phyloP scores from a whole-genome alignment of 2,329 filamentous ascomycete species.

The Stachybotrys echinatus region DNA sequence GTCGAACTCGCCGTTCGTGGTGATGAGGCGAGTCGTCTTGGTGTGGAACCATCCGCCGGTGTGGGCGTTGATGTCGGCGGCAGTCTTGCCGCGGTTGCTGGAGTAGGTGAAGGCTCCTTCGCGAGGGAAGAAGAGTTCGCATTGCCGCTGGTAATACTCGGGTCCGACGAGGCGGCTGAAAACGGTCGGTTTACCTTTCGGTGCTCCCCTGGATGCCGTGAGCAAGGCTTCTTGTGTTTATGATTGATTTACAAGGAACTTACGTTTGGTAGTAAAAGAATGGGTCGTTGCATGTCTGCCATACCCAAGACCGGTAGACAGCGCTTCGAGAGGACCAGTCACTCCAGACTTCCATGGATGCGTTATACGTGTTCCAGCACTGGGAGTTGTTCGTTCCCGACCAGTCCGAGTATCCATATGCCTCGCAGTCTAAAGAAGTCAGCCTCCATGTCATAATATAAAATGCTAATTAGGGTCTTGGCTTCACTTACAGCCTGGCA shows the following conservation, averaged over 20 bases:
- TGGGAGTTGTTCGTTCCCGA: slow-evolving; percentile 7
- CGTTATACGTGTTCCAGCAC: slow-evolving; percentile 50
- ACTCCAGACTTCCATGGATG: slow-evolving; percentile 41
- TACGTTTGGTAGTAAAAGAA: slow-evolving; percentile 8
- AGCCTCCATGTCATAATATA: not conserved
- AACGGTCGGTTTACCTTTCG: slow-evolving; percentile 35
- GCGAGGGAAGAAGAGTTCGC: slow-evolving; percentile 48
- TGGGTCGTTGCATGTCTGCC: slow-evolving; percentile 61
- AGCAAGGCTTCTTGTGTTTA: slow-evolving; percentile 21
- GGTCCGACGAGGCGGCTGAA: slow-evolving; percentile 45
- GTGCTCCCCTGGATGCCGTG: slow-evolving; percentile 33
- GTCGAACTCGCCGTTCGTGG: slow-evolving; percentile 54
- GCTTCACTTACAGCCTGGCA: slow-evolving; percentile 5
- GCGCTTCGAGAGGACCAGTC: slow-evolving; percentile 41
- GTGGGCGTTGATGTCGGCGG: slow-evolving; percentile 41
- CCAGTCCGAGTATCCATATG: slow-evolving; percentile 3
- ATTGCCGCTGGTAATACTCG: slow-evolving; percentile 52
- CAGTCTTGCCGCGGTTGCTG: slow-evolving; percentile 37
- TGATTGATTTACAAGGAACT: slow-evolving; percentile 19
- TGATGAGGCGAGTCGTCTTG: slow-evolving; percentile 49
- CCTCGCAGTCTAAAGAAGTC: slow-evolving; percentile 3
- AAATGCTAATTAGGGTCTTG: not conserved
- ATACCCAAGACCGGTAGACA: slow-evolving; percentile 49
- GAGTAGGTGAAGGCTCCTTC: slow-evolving; percentile 44
- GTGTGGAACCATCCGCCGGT: slow-evolving; percentile 52